Evolutionary conservation across 371 early-diverging fungal species (phyloP).

Genomic region (Mortierella sp.): DNA sequence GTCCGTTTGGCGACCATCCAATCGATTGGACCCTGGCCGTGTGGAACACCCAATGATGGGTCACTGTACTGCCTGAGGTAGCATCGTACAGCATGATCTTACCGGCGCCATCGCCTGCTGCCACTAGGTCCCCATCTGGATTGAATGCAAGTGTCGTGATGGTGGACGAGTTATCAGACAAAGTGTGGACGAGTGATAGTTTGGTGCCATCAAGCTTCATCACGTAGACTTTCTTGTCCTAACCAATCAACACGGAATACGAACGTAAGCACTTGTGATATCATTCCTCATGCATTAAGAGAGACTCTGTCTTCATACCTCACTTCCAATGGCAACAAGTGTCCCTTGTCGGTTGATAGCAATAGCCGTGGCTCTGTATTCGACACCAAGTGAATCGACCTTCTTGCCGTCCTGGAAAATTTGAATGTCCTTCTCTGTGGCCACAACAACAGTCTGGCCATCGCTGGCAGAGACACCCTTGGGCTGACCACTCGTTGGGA

Average conservation of each 20-base stretch:
- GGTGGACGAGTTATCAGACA: slow-evolving; percentile 68
- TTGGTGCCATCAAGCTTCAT: slow-evolving; percentile 43
- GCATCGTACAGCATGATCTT: slow-evolving; percentile 82
- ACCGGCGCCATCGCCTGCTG: slow-evolving; percentile 86
- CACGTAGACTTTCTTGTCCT: slow-evolving; percentile 63
- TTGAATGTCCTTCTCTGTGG: slow-evolving; percentile 56
- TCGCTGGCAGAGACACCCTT: slow-evolving; percentile 59
- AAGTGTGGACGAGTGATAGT: slow-evolving; percentile 37
- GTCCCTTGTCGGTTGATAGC: slow-evolving; percentile 68
- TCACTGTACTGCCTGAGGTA: slow-evolving; percentile 61
- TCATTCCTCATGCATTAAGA: too few relatives aligned
- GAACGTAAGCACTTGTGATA: not conserved
- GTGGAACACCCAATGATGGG: slow-evolving; percentile 91
- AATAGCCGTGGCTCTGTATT: slow-evolving; percentile 65
- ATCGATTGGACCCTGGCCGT: slow-evolving; percentile 84
- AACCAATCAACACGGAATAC: not conserved
- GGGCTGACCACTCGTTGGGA: slow-evolving; percentile 65
- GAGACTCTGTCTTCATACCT: slow-evolving; percentile 69
- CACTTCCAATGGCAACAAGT: slow-evolving; percentile 74
- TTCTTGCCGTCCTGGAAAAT: slow-evolving; percentile 42
- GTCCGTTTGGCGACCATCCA: slow-evolving; percentile 82
- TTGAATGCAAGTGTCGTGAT: slow-evolving; percentile 84
- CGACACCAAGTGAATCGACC: slow-evolving; percentile 41
- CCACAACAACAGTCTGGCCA: slow-evolving; percentile 61
- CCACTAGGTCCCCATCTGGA: slow-evolving; percentile 76